phyloP scores from a whole-genome alignment of 768 basidiomycete species.

The Amanita rimosa region DNA sequence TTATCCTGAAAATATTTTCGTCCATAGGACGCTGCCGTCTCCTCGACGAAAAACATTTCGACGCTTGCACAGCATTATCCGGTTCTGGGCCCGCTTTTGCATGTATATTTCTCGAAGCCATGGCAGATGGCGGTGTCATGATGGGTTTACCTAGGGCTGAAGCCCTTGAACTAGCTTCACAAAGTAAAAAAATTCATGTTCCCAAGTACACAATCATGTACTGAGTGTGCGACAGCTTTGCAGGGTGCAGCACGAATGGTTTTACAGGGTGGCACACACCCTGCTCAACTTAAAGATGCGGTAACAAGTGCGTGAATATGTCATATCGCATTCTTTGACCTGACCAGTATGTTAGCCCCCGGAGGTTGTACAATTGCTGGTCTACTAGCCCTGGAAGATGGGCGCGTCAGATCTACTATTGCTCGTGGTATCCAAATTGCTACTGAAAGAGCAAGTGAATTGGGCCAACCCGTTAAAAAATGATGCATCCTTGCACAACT shows the following conservation, averaged over 20 bases:
- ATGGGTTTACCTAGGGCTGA: slow-evolving; percentile 95
- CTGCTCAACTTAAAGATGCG: slow-evolving; percentile 93
- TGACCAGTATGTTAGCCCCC: slow-evolving; percentile 47
- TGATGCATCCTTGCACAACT: slow-evolving; percentile 12
- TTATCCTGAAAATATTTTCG: slow-evolving; percentile 90
- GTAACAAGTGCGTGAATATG: slow-evolving; percentile 70
- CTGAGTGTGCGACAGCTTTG: slow-evolving; percentile 44
- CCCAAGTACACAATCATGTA: not conserved
- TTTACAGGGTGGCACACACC: slow-evolving; percentile 79
- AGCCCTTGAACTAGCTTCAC: slow-evolving; percentile 89
- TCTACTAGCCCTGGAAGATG: slow-evolving; percentile 90
- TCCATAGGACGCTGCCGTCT: slow-evolving; percentile 94
- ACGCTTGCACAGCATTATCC: slow-evolving; percentile 93
- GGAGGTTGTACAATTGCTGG: slow-evolving; percentile 99
- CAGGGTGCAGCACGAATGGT: slow-evolving; percentile 97
- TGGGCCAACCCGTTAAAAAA: slow-evolving; percentile 62
- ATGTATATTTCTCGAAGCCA: slow-evolving; percentile 92
- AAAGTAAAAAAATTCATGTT: slow-evolving; percentile 51
- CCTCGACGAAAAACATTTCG: slow-evolving; percentile 97
- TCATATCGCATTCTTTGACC: not conserved
- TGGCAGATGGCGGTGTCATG: slow-evolving; percentile 99
- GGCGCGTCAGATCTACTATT: slow-evolving; percentile 85
- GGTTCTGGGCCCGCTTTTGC: slow-evolving; percentile 97
- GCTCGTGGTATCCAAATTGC: slow-evolving; percentile 92
- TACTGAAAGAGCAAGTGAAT: slow-evolving; percentile 76